Evolutionary conservation across 371 early-diverging fungal genomes (phyloP), one percentile per base, ranked within the genome.

Genomic region (Haplosporangium sp.): DNA sequence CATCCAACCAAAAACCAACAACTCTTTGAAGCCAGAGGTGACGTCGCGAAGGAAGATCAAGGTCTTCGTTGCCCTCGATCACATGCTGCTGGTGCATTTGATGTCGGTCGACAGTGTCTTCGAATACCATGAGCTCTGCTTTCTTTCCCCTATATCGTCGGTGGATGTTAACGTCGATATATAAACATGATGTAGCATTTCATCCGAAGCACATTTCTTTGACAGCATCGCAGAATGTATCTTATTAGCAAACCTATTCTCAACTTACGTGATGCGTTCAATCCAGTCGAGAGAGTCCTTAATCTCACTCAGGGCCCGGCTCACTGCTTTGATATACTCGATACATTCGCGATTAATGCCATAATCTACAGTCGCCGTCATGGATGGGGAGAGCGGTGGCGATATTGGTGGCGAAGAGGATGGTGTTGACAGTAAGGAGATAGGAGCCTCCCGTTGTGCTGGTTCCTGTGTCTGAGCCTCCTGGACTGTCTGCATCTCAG

Each of bases 281-380:
- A 76, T 62, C 76, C 76, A 76, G 0, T 62, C 55, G 2, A 70
- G 23, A 9, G 62, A 45, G 36, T 76, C 76, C 59, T 76, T 66
- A 45, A 76, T 51, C 48, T 69, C 76, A 12, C 70, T 67, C 20
- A 76, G 43, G 11, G 76, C 40, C 52, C 55, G 29, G 43, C 67
- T 62, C 5, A 53, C 59, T 11, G 37, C 37, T 16, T 55, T 55
- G 20, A 74, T 64, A 42, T 74, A 69, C 53, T 74, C 64, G 10
- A 64, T 21, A n/a, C 67, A 57, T 9, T 54, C 55, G 8, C 43
- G 60, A 20, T 64, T 29, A 4, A 29, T 29, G 29, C 29, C 60
- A 11, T 55, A 16, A n/a, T 23, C 50, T 40, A n/a, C 14, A 13
- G 50, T 10, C 13, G 59, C 14, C 18, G 16, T 29, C 6, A 6